These are phyloP conservation scores for Phaeodactylum tricornutum DNA, from an alignment of 108 stramenopile genomes.

Conservation along the genomic window DNA sequence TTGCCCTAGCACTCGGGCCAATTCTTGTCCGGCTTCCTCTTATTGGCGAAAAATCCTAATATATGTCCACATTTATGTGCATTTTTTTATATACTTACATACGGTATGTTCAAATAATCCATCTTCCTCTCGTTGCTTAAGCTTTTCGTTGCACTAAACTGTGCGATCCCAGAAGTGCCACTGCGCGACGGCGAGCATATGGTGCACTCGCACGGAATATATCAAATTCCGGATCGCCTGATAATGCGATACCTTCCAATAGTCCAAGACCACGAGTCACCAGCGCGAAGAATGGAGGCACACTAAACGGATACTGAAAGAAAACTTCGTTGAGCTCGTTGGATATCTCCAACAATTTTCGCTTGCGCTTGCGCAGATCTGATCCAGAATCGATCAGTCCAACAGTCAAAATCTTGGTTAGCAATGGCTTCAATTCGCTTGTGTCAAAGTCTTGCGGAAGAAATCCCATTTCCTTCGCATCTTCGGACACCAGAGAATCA, in stretches of 20 bases:
- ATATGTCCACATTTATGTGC: too few species aligned
- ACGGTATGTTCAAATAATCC: too few species aligned
- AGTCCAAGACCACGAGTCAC: constrained; percentile 81
- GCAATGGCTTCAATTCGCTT: constrained; percentile 50
- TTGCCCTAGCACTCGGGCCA: constrained; percentile 71
- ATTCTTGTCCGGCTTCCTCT: constrained; percentile 36
- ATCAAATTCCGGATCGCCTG: constrained; percentile 83
- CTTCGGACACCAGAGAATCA: constrained; percentile 54
- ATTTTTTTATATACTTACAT: too few species aligned
- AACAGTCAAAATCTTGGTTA: constrained; percentile 64
- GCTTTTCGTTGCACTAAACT: too few species aligned
- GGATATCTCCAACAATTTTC: constrained; percentile 74
- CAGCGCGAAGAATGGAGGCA: constrained; percentile 89
- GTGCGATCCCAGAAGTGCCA: constrained; percentile 6
- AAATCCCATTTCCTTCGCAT: constrained; percentile 79
- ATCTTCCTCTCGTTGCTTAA: too few species aligned
- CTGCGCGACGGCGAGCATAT: constrained; percentile 56
- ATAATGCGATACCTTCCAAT: constrained; percentile 86
- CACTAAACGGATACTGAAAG: constrained; percentile 79
- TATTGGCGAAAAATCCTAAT: too few species aligned
- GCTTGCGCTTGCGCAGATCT: constrained; percentile 53
- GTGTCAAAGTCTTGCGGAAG: constrained; percentile 77
- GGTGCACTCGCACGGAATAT: constrained; percentile 83
- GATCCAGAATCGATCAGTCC: constrained; percentile 71
- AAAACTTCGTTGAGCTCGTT: constrained; percentile 86